phyloP scores from a whole-genome alignment of 2,329 filamentous ascomycete genomes.

The Cladosporium sp. region DNA sequence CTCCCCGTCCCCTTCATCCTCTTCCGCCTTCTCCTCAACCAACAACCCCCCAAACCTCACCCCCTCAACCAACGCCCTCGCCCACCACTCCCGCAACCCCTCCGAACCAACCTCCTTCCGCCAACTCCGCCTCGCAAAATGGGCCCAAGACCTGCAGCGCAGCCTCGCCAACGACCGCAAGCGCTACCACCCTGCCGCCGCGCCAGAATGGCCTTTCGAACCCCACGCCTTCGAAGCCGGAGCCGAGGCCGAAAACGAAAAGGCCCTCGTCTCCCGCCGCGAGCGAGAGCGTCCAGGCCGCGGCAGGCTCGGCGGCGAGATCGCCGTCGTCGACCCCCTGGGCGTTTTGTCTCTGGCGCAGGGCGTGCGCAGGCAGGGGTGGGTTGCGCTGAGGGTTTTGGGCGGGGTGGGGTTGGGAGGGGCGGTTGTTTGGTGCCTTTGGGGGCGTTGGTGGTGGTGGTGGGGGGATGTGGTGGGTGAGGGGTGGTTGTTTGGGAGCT shows the following conservation, averaged over 20 bases:
- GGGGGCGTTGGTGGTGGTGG: conserved; percentile 28
- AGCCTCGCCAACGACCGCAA: conserved; percentile 68
- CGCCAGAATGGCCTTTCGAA: conserved; percentile 48
- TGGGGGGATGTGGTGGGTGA: conserved; percentile 18
- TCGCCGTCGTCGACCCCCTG: conserved; percentile 58
- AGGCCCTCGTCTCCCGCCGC: conserved; percentile 15
- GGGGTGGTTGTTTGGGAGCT: conserved; percentile 15
- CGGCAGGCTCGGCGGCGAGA: conserved; percentile 30
- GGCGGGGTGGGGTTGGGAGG: conserved; percentile 69
- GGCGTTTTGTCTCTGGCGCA: conserved; percentile 64
- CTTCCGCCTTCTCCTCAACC: background rate
- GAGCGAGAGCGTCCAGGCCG: conserved; percentile 15
- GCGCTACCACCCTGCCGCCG: conserved; percentile 49
- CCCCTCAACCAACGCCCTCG: conserved; percentile 46
- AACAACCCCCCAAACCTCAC: background rate
- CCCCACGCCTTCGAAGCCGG: conserved; percentile 52
- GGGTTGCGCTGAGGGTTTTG: conserved; percentile 64
- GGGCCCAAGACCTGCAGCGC: conserved; percentile 74
- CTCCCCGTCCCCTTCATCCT: conserved; percentile 28
- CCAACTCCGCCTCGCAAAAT: conserved; percentile 69
- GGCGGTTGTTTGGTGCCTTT: conserved; percentile 47
- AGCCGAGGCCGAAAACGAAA: conserved; percentile 40
- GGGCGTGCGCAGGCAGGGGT: conserved; percentile 54
- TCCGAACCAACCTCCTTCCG: conserved; percentile 51
- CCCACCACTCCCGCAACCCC: conserved; percentile 28